Evolutionary conservation across 352 stramenopile genomes (phyloP), one percentile per base, ranked within the genome.

Genomic region (Globisporangium okanoganense): DNA sequence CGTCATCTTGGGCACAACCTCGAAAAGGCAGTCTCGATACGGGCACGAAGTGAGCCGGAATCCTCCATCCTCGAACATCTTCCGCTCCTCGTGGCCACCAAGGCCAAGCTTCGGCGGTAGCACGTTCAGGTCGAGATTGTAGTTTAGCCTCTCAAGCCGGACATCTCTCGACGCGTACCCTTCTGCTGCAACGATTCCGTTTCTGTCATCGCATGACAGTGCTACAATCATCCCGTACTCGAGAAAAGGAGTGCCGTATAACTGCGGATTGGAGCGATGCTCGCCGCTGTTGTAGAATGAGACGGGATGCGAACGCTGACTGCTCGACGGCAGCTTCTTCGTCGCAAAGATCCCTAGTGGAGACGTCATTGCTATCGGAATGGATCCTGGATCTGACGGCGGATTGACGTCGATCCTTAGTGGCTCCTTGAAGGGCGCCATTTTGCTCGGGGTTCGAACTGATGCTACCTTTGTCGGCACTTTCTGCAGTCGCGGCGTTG

Each of bases 211-310:
- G 38, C 75, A 89, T 44, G 85, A 70, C 16, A 88, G 69, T 31
- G 75, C 79, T 7, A 91, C 66, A 10, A 85, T 53, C 79, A 91
- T 91, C 1, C 82, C 79, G 44, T 89, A 91, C 65, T 88, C 77
- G 16, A 89, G 68, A 51, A 87, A 89, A 8, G 78, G 75, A n/a
- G 71, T 72, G 5, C 38, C 62, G n/a, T 65, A 67, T 16, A 64
- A 22, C 14, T 66, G 54, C 16, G 66, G 24, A 22, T 61, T 59
- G 12, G 67, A 66, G 22, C 57, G 50, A 29, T 49, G 73, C 50
- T 82, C 75, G 2, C 36, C 49, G 36, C 58, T 50, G 35, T 55
- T 68, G 25, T 82, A 79, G 33, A 73, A 63, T 9, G 73, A 68
- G 16, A 69, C 71, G 1, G 76, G 70, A 52, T 82, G 69, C 14